phyloP scores from a whole-genome alignment of 352 stramenopile genomes.

The Phytophthora sojae region DNA sequence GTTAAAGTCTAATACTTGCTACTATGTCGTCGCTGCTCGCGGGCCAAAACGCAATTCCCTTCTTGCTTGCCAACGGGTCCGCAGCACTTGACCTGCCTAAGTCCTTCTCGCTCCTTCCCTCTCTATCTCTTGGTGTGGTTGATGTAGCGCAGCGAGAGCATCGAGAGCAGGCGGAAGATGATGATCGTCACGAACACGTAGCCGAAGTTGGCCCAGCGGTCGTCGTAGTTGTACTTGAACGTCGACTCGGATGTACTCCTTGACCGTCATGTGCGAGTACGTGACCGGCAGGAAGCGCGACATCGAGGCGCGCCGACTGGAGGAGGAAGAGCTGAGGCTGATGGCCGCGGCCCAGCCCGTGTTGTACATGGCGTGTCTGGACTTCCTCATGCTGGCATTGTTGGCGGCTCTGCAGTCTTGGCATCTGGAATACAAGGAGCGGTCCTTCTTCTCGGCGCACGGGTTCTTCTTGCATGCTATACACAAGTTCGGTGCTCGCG shows the following conservation, averaged over 20 bases:
- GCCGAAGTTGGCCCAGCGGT: conserved; percentile 17
- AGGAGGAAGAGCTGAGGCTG: too few species aligned
- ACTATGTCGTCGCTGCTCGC: background rate
- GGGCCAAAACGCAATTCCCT: conserved; percentile 5
- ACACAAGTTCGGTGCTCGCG: too few species aligned
- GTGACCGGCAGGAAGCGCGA: conserved; percentile 7
- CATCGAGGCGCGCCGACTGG: too few species aligned
- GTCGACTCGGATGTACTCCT: conserved; percentile 21
- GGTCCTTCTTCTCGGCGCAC: too few species aligned
- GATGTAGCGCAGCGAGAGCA: conserved; percentile 16
- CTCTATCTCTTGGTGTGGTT: conserved; percentile 17
- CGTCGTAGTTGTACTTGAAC: conserved; percentile 14
- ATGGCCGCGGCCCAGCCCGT: too few species aligned
- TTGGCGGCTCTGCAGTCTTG: too few species aligned
- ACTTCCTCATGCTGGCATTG: too few species aligned
- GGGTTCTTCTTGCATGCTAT: too few species aligned
- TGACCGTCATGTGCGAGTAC: conserved; percentile 11
- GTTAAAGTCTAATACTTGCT: conserved; percentile 6
- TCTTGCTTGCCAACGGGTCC: conserved; percentile 6
- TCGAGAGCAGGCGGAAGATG: conserved; percentile 10
- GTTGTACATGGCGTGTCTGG: too few species aligned
- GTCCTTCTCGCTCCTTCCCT: background rate
- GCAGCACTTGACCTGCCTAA: background rate
- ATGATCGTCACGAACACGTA: conserved; percentile 18
- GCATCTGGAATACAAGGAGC: too few species aligned